Base-by-base conservation (phyloP, 2,329 filamentous ascomycete genomes). In the Botrytis cinerea region DNA sequence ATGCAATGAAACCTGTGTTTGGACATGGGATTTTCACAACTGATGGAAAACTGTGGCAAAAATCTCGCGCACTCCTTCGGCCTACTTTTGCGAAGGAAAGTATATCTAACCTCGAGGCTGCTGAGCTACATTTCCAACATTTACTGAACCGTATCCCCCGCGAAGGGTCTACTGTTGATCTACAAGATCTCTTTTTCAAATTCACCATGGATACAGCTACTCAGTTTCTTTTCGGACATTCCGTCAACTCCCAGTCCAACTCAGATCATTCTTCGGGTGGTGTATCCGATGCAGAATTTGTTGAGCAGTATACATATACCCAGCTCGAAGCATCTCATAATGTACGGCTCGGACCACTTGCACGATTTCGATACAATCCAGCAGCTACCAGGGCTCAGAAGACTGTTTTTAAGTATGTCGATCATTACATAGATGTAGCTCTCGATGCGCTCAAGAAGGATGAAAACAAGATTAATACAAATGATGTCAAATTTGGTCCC, bases 61-160 rank as follows among this genome's bases (percentile, higher is more conserved):
- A 71, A 20, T 73, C 71, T 14, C 67, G 75, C 5, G 82, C 84
- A 12, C 81, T 87, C 78, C 82, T 90, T 40, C 82, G 86, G 7
- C 87, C 87, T 0, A 83, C 85, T 75, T 88, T 88, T 74, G 82
- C 84, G 32, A 81, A 85, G 4, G 84, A 86, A 74, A 85, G 87
- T 79, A 82, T 87, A 60, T 88, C 90, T 48, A 91, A 95, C 79
- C 83, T 95, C 32, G 84, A 88, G 43, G 88, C 90, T 71, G 90
- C 93, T 75, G 91, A 94, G 79, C 83, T 85, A 35, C 91, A 94
- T 80, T 51, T 73, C 18, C 54, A 73, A 18, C 48, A 71, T 40
- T n/a, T 76, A 28, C 28, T 76, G 12, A 45, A 22, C 18, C 25
- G 40, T 12, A 64, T 74, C 28, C 66, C 66, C 38, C 64, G 48